These are phyloP conservation scores for Cytospora chrysosperma DNA, from an alignment of 2,329 filamentous ascomycete species.

Conservation along the genomic window DNA sequence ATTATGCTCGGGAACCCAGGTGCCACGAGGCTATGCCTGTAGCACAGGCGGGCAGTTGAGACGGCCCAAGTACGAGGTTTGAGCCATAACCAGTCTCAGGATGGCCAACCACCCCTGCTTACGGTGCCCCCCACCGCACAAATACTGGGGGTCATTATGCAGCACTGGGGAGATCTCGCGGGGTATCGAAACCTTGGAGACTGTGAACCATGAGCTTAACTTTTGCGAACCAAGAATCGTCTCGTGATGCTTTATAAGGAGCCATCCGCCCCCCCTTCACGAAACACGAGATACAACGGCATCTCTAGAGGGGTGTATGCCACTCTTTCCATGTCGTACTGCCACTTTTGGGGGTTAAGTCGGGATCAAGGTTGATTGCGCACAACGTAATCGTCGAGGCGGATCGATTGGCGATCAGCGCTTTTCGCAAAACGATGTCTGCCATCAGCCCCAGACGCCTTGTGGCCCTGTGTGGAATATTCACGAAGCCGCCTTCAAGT, in stretches of 20 bases:
- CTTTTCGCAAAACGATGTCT: constrained; percentile 2
- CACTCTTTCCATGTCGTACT: not conserved
- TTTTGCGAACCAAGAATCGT: not conserved
- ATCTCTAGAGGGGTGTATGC: not conserved
- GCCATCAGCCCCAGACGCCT: constrained; percentile 12
- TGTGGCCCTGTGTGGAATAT: not conserved
- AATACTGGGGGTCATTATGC: not conserved
- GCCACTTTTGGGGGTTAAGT: not conserved
- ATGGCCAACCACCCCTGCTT: constrained; percentile 15
- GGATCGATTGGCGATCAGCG: constrained; percentile 4
- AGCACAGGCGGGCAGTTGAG: constrained; percentile 14
- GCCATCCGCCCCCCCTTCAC: too few relatives aligned
- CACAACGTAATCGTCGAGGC: not conserved
- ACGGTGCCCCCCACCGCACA: not conserved
- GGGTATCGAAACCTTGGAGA: not conserved
- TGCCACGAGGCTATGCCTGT: constrained; percentile 17
- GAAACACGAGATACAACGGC: not conserved
- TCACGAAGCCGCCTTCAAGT: not conserved
- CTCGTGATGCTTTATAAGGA: not conserved
- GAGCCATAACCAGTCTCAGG: constrained; percentile 21
- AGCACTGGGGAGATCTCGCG: not conserved
- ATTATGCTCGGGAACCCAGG: constrained; percentile 9
- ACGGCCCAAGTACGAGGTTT: constrained; percentile 23
- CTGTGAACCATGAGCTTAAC: not conserved
- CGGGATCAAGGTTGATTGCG: constrained; percentile 5